These are phyloP conservation scores for Penicillium olsonii DNA, from an alignment of 2,329 filamentous ascomycete genomes.

Conservation along the genomic window DNA sequence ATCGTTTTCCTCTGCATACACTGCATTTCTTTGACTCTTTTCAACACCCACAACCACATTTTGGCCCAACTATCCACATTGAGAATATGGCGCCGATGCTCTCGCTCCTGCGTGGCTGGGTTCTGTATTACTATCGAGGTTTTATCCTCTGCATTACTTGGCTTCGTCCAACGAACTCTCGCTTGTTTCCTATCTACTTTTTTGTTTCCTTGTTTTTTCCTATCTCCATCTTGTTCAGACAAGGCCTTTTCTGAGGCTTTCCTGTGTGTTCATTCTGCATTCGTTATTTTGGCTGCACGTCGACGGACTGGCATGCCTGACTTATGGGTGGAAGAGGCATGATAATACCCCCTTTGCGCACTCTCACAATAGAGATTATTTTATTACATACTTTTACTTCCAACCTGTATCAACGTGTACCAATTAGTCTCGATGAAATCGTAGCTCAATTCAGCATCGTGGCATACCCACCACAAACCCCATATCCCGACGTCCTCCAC, in stretches of 20 bases:
- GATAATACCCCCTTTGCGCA: conserved; percentile 25
- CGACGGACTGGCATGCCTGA: conserved; percentile 4
- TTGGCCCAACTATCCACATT: not conserved
- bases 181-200: conserved; percentile 13
- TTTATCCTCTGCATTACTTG: conserved; percentile 9
- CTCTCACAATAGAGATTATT: conserved; percentile 23
- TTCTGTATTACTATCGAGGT: conserved; percentile 39
- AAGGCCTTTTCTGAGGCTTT: conserved; percentile 13
- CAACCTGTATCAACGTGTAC: not conserved
- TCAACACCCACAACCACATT: conserved; percentile 4
- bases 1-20: conserved; percentile 17
- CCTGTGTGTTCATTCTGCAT: conserved; percentile 12
- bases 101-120: conserved; percentile 15
- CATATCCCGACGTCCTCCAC: not conserved
- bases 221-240: conserved; percentile 11
- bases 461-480: too few species aligned
- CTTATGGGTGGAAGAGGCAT: conserved; percentile 14
- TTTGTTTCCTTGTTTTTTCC: conserved; percentile 2
- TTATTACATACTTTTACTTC: conserved; percentile 2
- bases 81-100: not conserved
- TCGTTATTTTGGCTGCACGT: conserved; percentile 6
- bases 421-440: too few species aligned
- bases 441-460: too few species aligned
- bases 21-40: conserved; percentile 10
- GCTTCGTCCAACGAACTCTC: conserved; percentile 11